A percentile compares a stretch with the other conserved stretches of the same genome.
These are phyloP conservation scores for Aurinia saxatilis DNA, from an alignment of 345 rosid genomes.

Conservation along the genomic window DNA sequence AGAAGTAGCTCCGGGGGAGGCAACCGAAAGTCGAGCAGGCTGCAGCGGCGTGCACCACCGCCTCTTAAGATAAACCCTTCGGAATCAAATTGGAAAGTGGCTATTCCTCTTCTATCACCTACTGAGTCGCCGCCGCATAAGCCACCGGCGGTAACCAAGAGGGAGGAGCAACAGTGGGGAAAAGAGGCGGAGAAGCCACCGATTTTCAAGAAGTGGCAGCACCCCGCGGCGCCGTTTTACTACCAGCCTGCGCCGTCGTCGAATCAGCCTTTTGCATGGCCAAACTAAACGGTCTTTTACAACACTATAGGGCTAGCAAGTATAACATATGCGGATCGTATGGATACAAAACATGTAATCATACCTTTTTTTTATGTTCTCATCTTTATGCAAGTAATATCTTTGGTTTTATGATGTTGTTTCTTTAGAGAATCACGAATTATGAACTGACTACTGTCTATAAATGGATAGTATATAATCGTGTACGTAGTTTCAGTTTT, in stretches of 20 bases:
- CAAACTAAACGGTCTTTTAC: slow-evolving; percentile 10
- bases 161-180: slow-evolving; percentile 29
- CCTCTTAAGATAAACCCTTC: slow-evolving; percentile 49
- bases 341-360: background rate
- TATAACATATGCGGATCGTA: background rate
- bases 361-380: background rate
- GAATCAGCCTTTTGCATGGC: slow-evolving; percentile 43
- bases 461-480: background rate
- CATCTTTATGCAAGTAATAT: background rate
- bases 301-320: slow-evolving; percentile 8
- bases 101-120: slow-evolving; percentile 94
- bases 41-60: slow-evolving; percentile 78
- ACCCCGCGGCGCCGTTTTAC: slow-evolving; percentile 85
- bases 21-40: slow-evolving; percentile 42
- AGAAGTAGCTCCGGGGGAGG: slow-evolving; percentile 19
- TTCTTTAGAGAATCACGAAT: background rate
- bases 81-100: slow-evolving; percentile 55
- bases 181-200: slow-evolving; percentile 30
- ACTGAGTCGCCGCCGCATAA: slow-evolving; percentile 52
- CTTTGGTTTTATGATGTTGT: background rate
- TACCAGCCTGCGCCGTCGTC: slow-evolving; percentile 40
- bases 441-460: background rate
- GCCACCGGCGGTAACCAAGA: slow-evolving; percentile 14
- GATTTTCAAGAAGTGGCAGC: slow-evolving; percentile 84
- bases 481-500: background rate